Evolutionary conservation across 108 stramenopile species (phyloP).

Genomic region (Chaetoceros muelleri): DNA sequence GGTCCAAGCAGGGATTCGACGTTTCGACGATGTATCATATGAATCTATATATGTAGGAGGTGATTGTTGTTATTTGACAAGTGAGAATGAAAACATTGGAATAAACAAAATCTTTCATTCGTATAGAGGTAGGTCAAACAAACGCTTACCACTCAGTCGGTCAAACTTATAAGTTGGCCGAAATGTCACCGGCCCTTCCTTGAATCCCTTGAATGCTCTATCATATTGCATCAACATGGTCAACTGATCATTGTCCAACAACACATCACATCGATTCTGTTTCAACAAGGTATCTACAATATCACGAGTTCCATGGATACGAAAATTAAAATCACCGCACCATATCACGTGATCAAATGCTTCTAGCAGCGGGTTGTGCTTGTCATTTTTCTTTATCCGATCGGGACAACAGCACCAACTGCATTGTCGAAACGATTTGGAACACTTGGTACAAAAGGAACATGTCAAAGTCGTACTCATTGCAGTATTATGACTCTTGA

Average conservation of each 20-base stretch:
- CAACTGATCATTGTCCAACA: conserved; percentile 72
- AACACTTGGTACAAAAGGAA: conserved; percentile 35
- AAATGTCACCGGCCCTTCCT: conserved; percentile 69
- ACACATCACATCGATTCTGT: conserved; percentile 15
- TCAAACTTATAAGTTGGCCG: conserved; percentile 85
- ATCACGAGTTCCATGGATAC: conserved; percentile 72
- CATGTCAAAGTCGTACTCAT: neutral
- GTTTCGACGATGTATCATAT: conserved; percentile 83
- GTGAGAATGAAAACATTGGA: too few relatives aligned
- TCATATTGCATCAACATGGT: conserved; percentile 43
- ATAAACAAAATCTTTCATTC: too few relatives aligned
- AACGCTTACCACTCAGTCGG: neutral
- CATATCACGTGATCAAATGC: conserved; percentile 70
- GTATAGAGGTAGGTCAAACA: too few relatives aligned
- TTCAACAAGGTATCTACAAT: conserved; percentile 10
- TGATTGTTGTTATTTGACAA: too few relatives aligned
- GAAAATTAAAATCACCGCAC: conserved; percentile 81
- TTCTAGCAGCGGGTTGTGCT: conserved; percentile 28
- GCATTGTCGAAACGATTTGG: too few relatives aligned
- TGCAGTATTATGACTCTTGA: neutral
- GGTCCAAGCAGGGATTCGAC: conserved; percentile 82
- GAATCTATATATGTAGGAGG: conserved; percentile 47
- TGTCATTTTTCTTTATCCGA: conserved; percentile 3
- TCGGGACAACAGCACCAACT: too few relatives aligned
- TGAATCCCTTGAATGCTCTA: conserved; percentile 56